Conservation (phyloP, 2,329 filamentous ascomycete species). For the Sporothrix pallida region DNA sequence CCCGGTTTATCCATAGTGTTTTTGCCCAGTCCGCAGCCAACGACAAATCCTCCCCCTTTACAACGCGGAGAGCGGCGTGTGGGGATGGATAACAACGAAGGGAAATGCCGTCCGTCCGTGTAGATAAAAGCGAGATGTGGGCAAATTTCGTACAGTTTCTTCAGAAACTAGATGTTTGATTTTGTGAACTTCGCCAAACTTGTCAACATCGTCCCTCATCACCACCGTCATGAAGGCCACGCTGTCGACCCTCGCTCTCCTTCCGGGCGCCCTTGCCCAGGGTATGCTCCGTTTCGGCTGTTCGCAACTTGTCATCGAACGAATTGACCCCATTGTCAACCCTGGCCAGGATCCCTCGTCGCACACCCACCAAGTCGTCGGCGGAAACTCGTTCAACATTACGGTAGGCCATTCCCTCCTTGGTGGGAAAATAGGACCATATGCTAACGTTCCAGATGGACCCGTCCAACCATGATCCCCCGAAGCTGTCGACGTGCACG, state of each 20-base stretch:
- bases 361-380: slow-evolving; percentile 40
- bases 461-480: slow-evolving; percentile 39
- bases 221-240: slow-evolving; percentile 18
- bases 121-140: background rate
- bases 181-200: background rate
- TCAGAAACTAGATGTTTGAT: background rate
- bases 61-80: background rate
- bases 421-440: background rate
- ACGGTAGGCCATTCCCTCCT: slow-evolving; percentile 5
- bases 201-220: background rate
- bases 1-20: slow-evolving; percentile 25
- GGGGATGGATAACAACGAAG: background rate
- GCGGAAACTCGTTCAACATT: slow-evolving; percentile 33
- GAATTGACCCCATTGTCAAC: slow-evolving; percentile 42
- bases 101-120: background rate
- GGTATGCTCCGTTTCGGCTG: slow-evolving; percentile 43
- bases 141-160: background rate
- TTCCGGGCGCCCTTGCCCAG: slow-evolving; percentile 31
- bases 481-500: slow-evolving; percentile 43
- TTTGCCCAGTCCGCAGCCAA: background rate
- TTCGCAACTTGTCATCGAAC: slow-evolving; percentile 42
- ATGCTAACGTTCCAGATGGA: slow-evolving; percentile 37
- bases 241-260: background rate
- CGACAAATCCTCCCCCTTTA: too few relatives aligned
- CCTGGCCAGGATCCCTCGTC: slow-evolving; percentile 38